Evolutionary conservation across 2,329 filamentous ascomycete species (phyloP).

Genomic region (Dothideomycetes sp.): DNA sequence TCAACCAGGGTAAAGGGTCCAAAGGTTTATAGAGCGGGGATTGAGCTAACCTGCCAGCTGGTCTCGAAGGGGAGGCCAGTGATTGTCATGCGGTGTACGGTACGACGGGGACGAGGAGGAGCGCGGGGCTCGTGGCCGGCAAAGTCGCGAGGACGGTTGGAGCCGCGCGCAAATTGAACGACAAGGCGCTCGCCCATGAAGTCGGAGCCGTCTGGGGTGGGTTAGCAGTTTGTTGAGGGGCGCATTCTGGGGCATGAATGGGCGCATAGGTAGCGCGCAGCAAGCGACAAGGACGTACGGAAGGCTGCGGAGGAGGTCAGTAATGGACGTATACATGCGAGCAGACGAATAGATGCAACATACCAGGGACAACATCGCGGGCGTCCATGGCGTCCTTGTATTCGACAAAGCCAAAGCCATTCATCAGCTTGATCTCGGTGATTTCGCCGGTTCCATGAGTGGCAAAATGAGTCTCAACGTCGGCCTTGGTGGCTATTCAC

Average conservation of each 20-base stretch:
- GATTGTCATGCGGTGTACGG: conserved; percentile 93
- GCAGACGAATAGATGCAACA: conserved; percentile 24
- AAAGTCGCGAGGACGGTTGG: conserved; percentile 48
- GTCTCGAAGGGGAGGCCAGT: conserved; percentile 94
- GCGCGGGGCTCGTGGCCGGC: conserved; percentile 32
- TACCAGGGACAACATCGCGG: conserved; percentile 95
- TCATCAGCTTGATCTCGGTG: conserved; percentile 99
- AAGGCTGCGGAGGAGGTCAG: conserved; percentile 37
- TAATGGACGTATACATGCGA: conserved; percentile 5
- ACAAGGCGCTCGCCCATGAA: conserved; percentile 97
- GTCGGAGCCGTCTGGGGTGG: conserved; percentile 72
- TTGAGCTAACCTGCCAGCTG: conserved; percentile 97
- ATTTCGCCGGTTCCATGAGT: conserved; percentile 95
- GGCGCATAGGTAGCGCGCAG: too few relatives aligned
- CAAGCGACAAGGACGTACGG: too few relatives aligned
- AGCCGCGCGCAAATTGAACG: conserved; percentile 94
- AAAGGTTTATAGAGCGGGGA: conserved; percentile 11
- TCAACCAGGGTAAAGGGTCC: conserved; percentile 1
- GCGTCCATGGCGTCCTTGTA: conserved; percentile 98
- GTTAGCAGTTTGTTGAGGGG: neutral
- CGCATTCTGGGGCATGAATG: neutral
- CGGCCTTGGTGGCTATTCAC: conserved; percentile 81
- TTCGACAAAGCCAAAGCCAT: conserved; percentile 98
- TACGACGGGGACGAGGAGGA: conserved; percentile 77
- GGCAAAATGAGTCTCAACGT: conserved; percentile 91